Evolutionary conservation across 2,329 filamentous ascomycete species (phyloP), one percentile per base, ranked within the genome.

Genomic region (Fusarium acutatum): DNA sequence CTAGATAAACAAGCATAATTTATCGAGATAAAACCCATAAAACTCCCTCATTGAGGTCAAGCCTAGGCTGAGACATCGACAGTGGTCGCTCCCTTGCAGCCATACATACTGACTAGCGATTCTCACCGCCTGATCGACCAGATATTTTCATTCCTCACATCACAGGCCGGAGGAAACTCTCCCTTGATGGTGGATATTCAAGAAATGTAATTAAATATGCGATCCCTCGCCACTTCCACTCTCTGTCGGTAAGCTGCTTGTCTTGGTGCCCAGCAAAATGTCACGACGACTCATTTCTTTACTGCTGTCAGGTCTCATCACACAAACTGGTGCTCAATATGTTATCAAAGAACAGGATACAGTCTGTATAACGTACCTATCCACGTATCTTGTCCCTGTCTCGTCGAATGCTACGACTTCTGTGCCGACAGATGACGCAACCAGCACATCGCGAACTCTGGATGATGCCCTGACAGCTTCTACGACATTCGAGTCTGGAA

Each of bases 151-250:
- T 52, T 52, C n/a, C 49, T 26, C 13, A 6, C 9, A 17, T 52
- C 32, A 20, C 3, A 37, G 2, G 6, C 49, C n/a, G n/a, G 9
- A 37, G 32, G 6, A 0, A 17, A 35, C 6, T 11, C n/a, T 37
- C 32, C 13, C 18, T 26, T 3, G 2, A 8, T 8, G 6, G 32
- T 26, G 4, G 5, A 26, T 15, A 35, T 2, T 26, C 10, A 5
- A 52, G 9, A 37, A 17, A 26, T 2, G 9, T 0, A 2, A 22
- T 37, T 17, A 12, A 8, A 37, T 17, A 37, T 17, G 35, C 26
- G 17, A 8, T 3, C 13, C 3, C 3, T 4, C 7, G 18, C n/a
- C 7, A 12, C n/a, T 5, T 52, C 22, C 7, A 3, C 3, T 0
- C 6, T 52, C 18, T 37, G 18, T 26, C 5, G n/a, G 18, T 6